Evolutionary conservation across 371 early-diverging fungal genomes (phyloP).

Genomic region (Apophysomyces ossiformis): DNA sequence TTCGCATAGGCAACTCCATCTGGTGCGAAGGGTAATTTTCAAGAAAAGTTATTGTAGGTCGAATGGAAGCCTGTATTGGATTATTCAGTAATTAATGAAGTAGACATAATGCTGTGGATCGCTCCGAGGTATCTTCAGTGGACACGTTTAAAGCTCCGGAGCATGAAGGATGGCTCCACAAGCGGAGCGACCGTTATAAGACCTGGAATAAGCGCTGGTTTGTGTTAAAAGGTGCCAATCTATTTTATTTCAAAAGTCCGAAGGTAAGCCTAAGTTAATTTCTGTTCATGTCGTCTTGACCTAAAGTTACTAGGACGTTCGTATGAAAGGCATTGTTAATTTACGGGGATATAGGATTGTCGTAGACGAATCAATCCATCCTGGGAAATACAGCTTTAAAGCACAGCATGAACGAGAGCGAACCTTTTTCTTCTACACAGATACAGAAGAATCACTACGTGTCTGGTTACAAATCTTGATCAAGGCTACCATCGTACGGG

Average conservation of each 20-base stretch:
- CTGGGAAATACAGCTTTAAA: slow-evolving; percentile 70
- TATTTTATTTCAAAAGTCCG: slow-evolving; percentile 70
- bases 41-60: background rate
- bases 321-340: slow-evolving; percentile 60
- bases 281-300: background rate
- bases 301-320: slow-evolving; percentile 33
- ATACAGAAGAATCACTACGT: slow-evolving; percentile 49
- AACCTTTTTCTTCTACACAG: slow-evolving; percentile 65
- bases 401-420: slow-evolving; percentile 63
- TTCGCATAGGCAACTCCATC: background rate
- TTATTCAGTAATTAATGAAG: background rate
- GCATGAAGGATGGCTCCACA: slow-evolving; percentile 70
- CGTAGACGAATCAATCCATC: slow-evolving; percentile 59
- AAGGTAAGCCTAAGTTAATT: slow-evolving; percentile 32
- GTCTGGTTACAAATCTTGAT: slow-evolving; percentile 66
- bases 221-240: slow-evolving; percentile 64
- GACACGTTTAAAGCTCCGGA: slow-evolving; percentile 51
- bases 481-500: slow-evolving; percentile 70
- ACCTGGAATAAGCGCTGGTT: slow-evolving; percentile 76
- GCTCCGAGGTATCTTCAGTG: background rate
- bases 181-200: slow-evolving; percentile 67
- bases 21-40: background rate
- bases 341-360: slow-evolving; percentile 57
- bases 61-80: background rate
- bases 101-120: background rate